Base-by-base conservation (phyloP, 495 filamentous ascomycete species). In the Lasiosphaeria hispida region DNA sequence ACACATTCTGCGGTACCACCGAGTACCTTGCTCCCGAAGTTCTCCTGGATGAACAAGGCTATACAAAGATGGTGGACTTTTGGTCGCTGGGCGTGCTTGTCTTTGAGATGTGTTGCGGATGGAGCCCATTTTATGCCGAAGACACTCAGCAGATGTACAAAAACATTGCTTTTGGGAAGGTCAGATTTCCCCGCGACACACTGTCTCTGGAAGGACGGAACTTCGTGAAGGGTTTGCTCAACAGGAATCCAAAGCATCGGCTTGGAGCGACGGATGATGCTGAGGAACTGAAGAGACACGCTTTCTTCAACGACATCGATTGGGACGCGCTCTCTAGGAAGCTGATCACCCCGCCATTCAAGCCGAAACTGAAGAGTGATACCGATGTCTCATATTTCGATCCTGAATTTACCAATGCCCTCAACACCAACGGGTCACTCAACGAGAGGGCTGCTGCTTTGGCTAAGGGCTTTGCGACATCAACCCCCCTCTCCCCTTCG, bases 101-200 rank as follows among this genome's bases (percentile, higher is more conserved):
- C 9, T 98, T 98, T 70, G 94, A 98, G 73, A 98, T 98, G 94
- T 97, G 93, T 73, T 98, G 94, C 67, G 94, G 94, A 2, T 98
- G 94, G 94, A 96, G 91, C 64, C 94, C 94, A 0, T 98, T 98
- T 75, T 98, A 97, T 67, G 95, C 94, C 55, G 94, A 98, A 60
- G 95, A 98, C 63, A 97, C 93, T 2, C 94, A 98, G 72, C 94
- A 98, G 70, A 98, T 98, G 94, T 98, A 98, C 75, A 98, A 97
- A 78, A 98, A 98, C 76, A 98, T 98, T 58, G 95, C 93, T 0
- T 97, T 97, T 69, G 94, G 94, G 64, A 98, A 98, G 66, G 94
- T 98, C 36, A 83, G 93, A 58, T 98, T 98, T 75, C 94, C 94
- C 13, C 84, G 91, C 55, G 94, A 98, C 68, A 95, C 94, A 0